Conservation (phyloP, 805 yeast species). For the Clavispora asparagi region DNA sequence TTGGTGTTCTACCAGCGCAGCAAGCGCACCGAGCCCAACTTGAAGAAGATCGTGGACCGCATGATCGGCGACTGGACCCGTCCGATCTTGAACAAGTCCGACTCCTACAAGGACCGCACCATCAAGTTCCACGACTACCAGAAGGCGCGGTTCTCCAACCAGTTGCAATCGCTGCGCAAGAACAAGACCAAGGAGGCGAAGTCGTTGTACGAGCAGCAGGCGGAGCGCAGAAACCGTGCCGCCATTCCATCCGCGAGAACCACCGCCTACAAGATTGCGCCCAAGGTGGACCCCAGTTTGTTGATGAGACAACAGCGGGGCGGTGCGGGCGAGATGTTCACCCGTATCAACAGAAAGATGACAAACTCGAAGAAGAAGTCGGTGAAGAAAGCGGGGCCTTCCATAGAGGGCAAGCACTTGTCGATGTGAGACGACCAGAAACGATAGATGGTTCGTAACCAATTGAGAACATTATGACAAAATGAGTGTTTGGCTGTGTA, state of each 20-base stretch:
- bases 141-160: constrained; percentile 45
- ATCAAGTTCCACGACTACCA: constrained; percentile 68
- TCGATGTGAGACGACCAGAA: constrained; percentile 24
- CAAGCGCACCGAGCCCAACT: constrained; percentile 78
- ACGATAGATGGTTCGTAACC: no score
- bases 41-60: constrained; percentile 85
- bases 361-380: constrained; percentile 44
- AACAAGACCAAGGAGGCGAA: constrained; percentile 36
- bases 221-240: constrained; percentile 88
- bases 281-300: constrained; percentile 57
- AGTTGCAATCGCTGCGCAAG: constrained; percentile 30
- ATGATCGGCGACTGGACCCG: constrained; percentile 97
- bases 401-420: constrained; percentile 68
- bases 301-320: constrained; percentile 46
- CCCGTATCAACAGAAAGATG: constrained; percentile 62
- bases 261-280: constrained; percentile 86
- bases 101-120: constrained; percentile 84
- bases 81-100: constrained; percentile 94
- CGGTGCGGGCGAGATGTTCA: constrained; percentile 71
- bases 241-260: constrained; percentile 92
- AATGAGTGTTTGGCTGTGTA: no score
- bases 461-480: no score
- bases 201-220: constrained; percentile 80
- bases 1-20: constrained; percentile 90
- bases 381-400: constrained; percentile 64